These are phyloP conservation scores for Schwanniomyces polymorphus DNA, from an alignment of 805 yeast genomes.

Conservation along the genomic window DNA sequence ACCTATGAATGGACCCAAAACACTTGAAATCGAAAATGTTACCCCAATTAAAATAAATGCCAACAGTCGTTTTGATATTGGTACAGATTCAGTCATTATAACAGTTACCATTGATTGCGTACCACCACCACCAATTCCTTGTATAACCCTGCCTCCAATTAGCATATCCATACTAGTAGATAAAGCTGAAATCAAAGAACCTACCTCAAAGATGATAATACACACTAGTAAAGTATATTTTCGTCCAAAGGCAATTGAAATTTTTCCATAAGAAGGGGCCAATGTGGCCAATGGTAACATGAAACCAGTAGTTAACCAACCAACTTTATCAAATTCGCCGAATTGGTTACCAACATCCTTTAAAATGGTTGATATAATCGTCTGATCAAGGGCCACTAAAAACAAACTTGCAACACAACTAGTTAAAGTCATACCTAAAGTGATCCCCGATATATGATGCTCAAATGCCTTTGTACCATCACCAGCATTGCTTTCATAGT, in stretches of 20 bases:
- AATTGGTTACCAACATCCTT: slow-evolving; percentile 52
- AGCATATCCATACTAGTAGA: slow-evolving; percentile 56
- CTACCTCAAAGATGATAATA: slow-evolving; percentile 56
- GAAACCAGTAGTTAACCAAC: slow-evolving; percentile 61
- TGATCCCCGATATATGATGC: slow-evolving; percentile 31
- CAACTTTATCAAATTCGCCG: slow-evolving; percentile 48
- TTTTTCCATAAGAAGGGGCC: slow-evolving; percentile 57
- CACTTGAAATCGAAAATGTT: slow-evolving; percentile 51
- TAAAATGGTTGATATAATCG: slow-evolving; percentile 55
- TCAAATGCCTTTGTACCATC: slow-evolving; percentile 39
- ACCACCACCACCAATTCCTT: slow-evolving; percentile 75
- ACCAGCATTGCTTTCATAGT: slow-evolving; percentile 40
- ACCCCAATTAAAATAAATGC: slow-evolving; percentile 39
- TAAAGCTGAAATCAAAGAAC: slow-evolving; percentile 60
- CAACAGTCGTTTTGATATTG: slow-evolving; percentile 39
- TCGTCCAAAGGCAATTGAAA: slow-evolving; percentile 59
- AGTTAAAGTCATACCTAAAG: slow-evolving; percentile 21
- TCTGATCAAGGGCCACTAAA: slow-evolving; percentile 55
- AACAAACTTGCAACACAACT: slow-evolving; percentile 32
- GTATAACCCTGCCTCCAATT: slow-evolving; percentile 69
- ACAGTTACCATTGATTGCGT: slow-evolving; percentile 57
- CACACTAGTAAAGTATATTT: slow-evolving; percentile 49
- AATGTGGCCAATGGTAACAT: slow-evolving; percentile 53
- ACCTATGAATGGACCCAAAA: slow-evolving; percentile 64
- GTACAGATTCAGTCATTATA: slow-evolving; percentile 56